phyloP scores from a whole-genome alignment of 192 early-diverging fungal genomes.

The Coemansia sp. region DNA sequence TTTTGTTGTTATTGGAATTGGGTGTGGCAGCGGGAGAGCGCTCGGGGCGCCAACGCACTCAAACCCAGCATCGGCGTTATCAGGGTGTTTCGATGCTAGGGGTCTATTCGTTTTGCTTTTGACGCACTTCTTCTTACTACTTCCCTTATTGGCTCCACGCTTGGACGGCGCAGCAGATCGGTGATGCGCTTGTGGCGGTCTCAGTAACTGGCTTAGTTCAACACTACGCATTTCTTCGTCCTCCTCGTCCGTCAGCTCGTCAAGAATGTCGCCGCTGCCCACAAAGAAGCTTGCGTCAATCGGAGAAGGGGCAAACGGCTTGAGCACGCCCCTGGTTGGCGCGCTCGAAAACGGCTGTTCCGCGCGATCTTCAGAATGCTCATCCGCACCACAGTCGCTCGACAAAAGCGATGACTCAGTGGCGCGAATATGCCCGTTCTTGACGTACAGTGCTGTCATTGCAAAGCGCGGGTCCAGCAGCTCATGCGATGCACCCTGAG shows the following conservation, averaged over 20 bases:
- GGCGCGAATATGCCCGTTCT: slow-evolving; percentile 47
- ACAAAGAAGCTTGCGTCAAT: slow-evolving; percentile 27
- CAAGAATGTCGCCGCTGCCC: slow-evolving; percentile 11
- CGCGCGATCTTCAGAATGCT: background rate
- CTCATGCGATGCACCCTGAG: slow-evolving; percentile 47
- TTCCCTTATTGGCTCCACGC: slow-evolving; percentile 18
- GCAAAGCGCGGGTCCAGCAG: slow-evolving; percentile 39
- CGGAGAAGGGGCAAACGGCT: slow-evolving; percentile 49
- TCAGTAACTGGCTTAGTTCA: slow-evolving; percentile 1
- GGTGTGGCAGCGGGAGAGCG: slow-evolving; percentile 25
- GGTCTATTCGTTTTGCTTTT: slow-evolving; percentile 11
- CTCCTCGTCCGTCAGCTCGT: slow-evolving; percentile 8
- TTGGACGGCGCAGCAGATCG: background rate
- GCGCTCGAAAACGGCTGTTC: background rate
- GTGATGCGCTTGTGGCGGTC: background rate
- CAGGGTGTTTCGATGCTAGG: slow-evolving; percentile 10
- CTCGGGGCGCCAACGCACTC: slow-evolving; percentile 16
- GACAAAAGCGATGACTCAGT: slow-evolving; percentile 8
- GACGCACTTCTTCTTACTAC: slow-evolving; percentile 33
- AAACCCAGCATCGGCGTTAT: background rate
- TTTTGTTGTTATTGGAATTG: slow-evolving; percentile 38
- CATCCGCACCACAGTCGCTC: background rate
- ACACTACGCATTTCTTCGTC: background rate
- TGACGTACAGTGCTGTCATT: slow-evolving; percentile 54
- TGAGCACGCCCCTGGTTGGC: slow-evolving; percentile 45